These are phyloP conservation scores for Cutaneotrichosporon sp. DNA, from an alignment of 1,284 basidiomycete genomes.

Conservation along the genomic window DNA sequence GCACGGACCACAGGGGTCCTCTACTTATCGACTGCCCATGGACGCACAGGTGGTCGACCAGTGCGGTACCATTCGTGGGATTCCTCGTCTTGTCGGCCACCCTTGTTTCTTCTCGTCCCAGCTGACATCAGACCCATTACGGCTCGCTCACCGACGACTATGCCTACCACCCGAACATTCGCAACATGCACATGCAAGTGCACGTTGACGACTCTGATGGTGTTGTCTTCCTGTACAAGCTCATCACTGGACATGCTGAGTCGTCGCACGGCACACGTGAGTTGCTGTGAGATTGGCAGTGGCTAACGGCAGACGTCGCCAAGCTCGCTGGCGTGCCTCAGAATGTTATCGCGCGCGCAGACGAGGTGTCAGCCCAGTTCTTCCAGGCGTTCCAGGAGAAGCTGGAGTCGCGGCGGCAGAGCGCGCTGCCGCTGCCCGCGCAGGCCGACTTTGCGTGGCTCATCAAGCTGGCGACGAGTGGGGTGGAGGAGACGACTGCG, in stretches of 20 bases:
- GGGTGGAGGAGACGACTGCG: conserved; percentile 21
- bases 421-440: conserved; percentile 67
- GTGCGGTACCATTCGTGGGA: no score
- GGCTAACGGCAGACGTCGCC: conserved; percentile 64
- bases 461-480: conserved; percentile 29
- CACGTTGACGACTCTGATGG: conserved; percentile 87
- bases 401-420: conserved; percentile 66
- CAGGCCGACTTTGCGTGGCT: conserved; percentile 88
- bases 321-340: conserved; percentile 77
- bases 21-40: no score
- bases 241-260: conserved; percentile 81
- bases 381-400: conserved; percentile 79
- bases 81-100: rapidly evolving
- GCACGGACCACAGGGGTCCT: no score
- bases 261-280: conserved; percentile 83
- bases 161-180: conserved; percentile 86
- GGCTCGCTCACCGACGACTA: conserved; percentile 55
- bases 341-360: conserved; percentile 72
- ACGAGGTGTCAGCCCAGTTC: conserved; percentile 82
- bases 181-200: conserved; percentile 92
- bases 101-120: no score
- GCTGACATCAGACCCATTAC: conserved; percentile 51
- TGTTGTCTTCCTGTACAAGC: conserved; percentile 90
- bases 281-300: conserved; percentile 35
- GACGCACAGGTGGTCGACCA: no score